Conservation (phyloP, 2,329 filamentous ascomycete species). For the Aspergillus puulaauensis region DNA sequence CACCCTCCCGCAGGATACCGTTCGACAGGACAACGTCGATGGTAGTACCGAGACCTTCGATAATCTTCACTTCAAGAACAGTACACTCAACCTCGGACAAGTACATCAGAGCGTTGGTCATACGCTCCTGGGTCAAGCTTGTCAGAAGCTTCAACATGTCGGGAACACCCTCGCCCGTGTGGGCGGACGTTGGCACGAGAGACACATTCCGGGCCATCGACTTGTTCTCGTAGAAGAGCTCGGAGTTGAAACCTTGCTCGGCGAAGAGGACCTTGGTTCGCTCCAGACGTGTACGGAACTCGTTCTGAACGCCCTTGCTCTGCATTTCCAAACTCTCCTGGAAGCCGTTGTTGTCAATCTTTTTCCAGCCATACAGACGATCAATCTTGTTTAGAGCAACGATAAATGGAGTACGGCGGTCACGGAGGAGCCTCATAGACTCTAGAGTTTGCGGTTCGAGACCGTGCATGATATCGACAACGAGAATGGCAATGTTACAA, state of each 20-base stretch:
- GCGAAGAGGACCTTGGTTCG: conserved; percentile 91
- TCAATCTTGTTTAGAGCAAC: conserved; percentile 99
- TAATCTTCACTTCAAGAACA: conserved; percentile 97
- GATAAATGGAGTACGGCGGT: conserved; percentile 95
- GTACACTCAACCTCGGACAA: conserved; percentile 96
- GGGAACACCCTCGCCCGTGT: conserved; percentile 98
- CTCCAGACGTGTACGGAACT: conserved; percentile 86
- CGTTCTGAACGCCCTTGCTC: conserved; percentile 88
- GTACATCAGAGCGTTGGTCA: conserved; percentile 97
- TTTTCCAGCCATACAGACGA: conserved; percentile 98
- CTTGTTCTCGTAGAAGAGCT: conserved; percentile 97
- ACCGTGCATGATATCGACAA: conserved; percentile 99
- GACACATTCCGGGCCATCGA: conserved; percentile 93
- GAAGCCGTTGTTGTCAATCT: conserved; percentile 98
- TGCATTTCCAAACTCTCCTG: conserved; percentile 86
- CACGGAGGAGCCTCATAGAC: conserved; percentile 90
- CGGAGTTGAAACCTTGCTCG: conserved; percentile 97
- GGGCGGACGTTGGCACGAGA: conserved; percentile 93
- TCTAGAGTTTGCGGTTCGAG: conserved; percentile 95
- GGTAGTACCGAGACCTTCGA: conserved; percentile 97
- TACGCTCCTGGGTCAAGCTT: conserved; percentile 90
- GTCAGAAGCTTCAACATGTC: conserved; percentile 97
- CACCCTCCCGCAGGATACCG: conserved; percentile 89
- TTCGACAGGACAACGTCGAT: conserved; percentile 97
- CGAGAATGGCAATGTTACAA: conserved; percentile 98